phyloP scores from a whole-genome alignment of 371 early-diverging fungal species.

The Antonospora locustae region DNA sequence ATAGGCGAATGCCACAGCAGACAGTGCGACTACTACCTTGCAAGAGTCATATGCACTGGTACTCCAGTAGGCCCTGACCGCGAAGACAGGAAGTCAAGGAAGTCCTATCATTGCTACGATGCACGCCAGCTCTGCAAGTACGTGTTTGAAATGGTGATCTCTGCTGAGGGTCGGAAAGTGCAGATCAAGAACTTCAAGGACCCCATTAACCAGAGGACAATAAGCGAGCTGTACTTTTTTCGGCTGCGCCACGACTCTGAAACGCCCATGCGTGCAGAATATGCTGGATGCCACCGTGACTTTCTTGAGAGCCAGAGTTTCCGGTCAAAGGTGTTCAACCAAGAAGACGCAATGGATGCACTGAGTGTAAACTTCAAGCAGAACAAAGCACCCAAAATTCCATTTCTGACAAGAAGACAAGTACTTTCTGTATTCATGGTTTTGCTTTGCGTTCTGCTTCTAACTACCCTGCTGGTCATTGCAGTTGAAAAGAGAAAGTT shows the following conservation, averaged over 20 bases:
- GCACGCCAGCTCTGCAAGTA: conserved; percentile 56
- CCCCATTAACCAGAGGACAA: conserved; percentile 47
- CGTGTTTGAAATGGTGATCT: conserved; percentile 57
- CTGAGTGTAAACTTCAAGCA: conserved; percentile 55
- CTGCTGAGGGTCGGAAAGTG: conserved; percentile 52
- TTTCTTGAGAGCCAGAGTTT: conserved; percentile 54
- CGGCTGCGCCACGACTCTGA: conserved; percentile 49
- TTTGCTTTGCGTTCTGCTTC: conserved; percentile 15
- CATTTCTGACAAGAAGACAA: conserved; percentile 27
- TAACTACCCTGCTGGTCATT: conserved; percentile 18
- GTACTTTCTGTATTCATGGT: conserved; percentile 23
- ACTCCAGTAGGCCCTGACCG: conserved; percentile 5
- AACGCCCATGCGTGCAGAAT: conserved; percentile 46
- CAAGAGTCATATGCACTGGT: conserved; percentile 25
- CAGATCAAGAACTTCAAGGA: conserved; percentile 54
- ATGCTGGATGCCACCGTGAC: conserved; percentile 51
- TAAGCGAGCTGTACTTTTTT: conserved; percentile 53
- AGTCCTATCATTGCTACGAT: conserved; percentile 50
- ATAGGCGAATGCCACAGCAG: conserved; percentile 39
- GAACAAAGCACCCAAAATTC: conserved; percentile 33
- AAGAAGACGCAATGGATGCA: conserved; percentile 54
- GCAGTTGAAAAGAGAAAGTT: conserved; percentile 21
- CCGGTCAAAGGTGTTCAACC: conserved; percentile 52
- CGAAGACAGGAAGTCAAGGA: conserved; percentile 4
- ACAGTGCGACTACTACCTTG: conserved; percentile 47